Evolutionary conservation across 768 basidiomycete genomes (phyloP).

Genomic region (Neoboletus brunneissimus): DNA sequence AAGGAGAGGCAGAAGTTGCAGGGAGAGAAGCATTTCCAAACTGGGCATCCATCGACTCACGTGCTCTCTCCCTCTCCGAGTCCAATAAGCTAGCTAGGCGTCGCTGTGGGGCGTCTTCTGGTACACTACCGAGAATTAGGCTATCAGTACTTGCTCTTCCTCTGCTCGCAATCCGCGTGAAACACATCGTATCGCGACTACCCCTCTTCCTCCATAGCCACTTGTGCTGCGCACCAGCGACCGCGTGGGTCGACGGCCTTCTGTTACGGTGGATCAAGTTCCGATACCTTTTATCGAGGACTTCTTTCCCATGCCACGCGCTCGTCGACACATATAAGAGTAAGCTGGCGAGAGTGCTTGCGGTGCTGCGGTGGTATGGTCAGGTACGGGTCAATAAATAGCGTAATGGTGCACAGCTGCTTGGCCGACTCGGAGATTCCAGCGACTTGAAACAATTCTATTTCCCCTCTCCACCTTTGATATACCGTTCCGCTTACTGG

Average conservation of each 20-base stretch:
- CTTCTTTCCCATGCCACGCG: not conserved
- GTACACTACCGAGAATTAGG: not conserved
- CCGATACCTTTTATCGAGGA: not conserved
- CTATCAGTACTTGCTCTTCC: not conserved
- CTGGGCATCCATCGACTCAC: constrained; percentile 17
- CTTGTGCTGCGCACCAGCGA: not conserved
- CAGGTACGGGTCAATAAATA: constrained; percentile 4
- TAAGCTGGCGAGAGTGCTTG: not conserved
- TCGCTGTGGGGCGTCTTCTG: not conserved
- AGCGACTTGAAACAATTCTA: constrained; percentile 15
- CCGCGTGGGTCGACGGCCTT: not conserved
- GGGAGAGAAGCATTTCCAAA: constrained; percentile 30
- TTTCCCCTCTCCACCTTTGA: not conserved
- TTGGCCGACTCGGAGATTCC: not conserved
- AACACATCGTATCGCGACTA: not conserved
- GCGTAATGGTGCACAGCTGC: not conserved
- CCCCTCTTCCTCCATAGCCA: not conserved
- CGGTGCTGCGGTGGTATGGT: not conserved
- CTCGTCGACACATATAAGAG: not conserved
- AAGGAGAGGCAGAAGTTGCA: constrained; percentile 19
- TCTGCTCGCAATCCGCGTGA: not conserved
- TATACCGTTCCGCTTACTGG: constrained; percentile 16
- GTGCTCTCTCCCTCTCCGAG: not conserved
- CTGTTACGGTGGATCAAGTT: not conserved
- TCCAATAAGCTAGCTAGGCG: no score